phyloP scores from a whole-genome alignment of 345 rosid genomes.

The Orychophragmus violaceus region DNA sequence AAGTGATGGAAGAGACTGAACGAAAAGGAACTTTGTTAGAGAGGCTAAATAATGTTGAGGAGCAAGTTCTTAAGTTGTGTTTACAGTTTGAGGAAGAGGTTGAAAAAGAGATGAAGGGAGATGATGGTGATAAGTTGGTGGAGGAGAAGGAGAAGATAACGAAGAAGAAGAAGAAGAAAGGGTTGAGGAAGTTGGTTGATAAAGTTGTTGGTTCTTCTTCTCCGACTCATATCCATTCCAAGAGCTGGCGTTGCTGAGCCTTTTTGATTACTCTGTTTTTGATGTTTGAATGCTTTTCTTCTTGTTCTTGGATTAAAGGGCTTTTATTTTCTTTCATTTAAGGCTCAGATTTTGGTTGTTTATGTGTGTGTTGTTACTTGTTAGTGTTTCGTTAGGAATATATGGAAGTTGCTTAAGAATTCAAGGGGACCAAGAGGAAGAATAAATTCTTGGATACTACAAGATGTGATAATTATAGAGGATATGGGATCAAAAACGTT shows the following conservation, averaged over 20 bases:
- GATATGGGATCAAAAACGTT: no score
- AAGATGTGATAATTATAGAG: no score
- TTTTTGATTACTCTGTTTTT: not conserved
- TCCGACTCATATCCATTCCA: constrained; percentile 13
- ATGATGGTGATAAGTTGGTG: no score
- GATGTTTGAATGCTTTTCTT: not conserved
- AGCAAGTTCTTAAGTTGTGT: constrained; percentile 30
- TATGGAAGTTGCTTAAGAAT: not conserved
- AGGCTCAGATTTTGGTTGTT: not conserved
- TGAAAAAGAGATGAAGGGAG: constrained; percentile 20
- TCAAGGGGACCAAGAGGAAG: not conserved
- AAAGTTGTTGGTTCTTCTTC: constrained; percentile 35
- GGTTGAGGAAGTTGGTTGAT: constrained; percentile 24
- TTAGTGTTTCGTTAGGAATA: not conserved
- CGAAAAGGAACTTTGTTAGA: constrained; percentile 26
- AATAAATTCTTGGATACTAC: not conserved
- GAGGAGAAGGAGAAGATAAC: not conserved
- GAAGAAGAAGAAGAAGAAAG: constrained; percentile 23
- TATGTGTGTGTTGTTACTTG: not conserved
- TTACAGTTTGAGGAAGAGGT: constrained; percentile 19
- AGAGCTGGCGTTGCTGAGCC: constrained; percentile 27
- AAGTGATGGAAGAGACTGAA: constrained; percentile 24
- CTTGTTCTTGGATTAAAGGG: not conserved
- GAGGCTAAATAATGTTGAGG: constrained; percentile 27
- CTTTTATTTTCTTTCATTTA: not conserved